Evolutionary conservation across 495 filamentous ascomycete species (phyloP).

Genomic region (Neurospora sp.): DNA sequence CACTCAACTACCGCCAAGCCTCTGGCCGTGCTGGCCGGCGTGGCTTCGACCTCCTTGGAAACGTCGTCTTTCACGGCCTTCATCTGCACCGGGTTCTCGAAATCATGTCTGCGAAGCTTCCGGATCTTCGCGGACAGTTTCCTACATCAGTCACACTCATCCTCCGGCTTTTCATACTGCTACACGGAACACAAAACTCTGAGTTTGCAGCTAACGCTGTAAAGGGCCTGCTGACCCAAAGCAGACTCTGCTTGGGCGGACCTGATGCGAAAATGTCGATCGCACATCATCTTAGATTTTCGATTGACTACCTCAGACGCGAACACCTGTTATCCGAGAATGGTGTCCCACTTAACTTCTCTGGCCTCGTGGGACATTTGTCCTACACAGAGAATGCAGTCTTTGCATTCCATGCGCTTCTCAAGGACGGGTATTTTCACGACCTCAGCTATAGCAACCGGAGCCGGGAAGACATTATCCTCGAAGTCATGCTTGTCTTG

Average conservation of each 20-base stretch:
- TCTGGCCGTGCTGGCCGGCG: constrained; percentile 69
- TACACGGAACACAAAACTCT: constrained; percentile 53
- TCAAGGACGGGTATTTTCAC: constrained; percentile 60
- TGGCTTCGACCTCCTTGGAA: constrained; percentile 71
- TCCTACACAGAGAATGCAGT: constrained; percentile 61
- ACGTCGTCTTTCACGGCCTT: constrained; percentile 65
- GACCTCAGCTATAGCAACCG: constrained; percentile 44
- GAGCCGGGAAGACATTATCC: constrained; percentile 9
- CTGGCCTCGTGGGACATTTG: constrained; percentile 54
- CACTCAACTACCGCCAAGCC: constrained; percentile 66
- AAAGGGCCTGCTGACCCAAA: constrained; percentile 56
- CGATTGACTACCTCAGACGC: constrained; percentile 66
- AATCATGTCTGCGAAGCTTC: constrained; percentile 59
- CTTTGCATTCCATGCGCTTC: constrained; percentile 65
- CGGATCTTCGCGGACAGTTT: constrained; percentile 67
- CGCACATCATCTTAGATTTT: constrained; percentile 66
- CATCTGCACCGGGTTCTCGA: constrained; percentile 43
- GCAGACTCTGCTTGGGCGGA: constrained; percentile 58
- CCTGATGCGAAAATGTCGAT: constrained; percentile 50
- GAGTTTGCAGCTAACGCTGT: constrained; percentile 50
- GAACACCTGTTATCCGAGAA: constrained; percentile 49
- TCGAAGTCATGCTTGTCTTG: constrained; percentile 54
- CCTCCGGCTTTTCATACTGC: constrained; percentile 53
- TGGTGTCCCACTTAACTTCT: constrained; percentile 60
- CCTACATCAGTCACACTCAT: constrained; percentile 65